These are phyloP conservation scores for Quercus agrifolia DNA, from an alignment of 306 rosid species.

Conservation along the genomic window DNA sequence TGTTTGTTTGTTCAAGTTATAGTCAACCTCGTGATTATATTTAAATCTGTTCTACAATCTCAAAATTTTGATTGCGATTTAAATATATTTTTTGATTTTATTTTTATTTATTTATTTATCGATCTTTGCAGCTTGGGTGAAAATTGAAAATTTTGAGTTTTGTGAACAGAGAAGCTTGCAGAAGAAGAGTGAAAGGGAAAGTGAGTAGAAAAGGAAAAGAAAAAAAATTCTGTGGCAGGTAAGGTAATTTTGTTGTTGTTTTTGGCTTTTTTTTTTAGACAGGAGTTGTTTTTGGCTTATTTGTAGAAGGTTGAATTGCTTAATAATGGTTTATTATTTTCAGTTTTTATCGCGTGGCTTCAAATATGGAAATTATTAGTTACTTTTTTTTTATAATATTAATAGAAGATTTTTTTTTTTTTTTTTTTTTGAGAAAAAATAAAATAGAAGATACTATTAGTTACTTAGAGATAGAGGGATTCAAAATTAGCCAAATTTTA, in stretches of 20 bases:
- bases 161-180: conserved; percentile 21
- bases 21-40: background rate
- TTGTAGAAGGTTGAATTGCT: background rate
- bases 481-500: no score
- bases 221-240: conserved; percentile 20
- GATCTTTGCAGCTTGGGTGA: conserved; percentile 7
- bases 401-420: background rate
- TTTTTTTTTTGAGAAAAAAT: no score
- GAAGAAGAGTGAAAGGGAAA: conserved; percentile 30
- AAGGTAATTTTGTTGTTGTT: conserved; percentile 8
- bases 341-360: background rate
- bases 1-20: no score
- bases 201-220: background rate
- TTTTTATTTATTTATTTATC: background rate
- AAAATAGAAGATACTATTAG: no score
- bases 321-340: background rate
- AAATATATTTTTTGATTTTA: background rate
- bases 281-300: conserved; percentile 1
- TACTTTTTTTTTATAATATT: background rate
- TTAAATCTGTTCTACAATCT: no score
- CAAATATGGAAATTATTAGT: background rate
- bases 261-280: conserved; percentile 2
- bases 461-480: no score
- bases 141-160: background rate
- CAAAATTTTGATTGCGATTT: background rate